Evolutionary conservation across 192 early-diverging fungal species (phyloP).

Genomic region (Entomortierella beljakovae): DNA sequence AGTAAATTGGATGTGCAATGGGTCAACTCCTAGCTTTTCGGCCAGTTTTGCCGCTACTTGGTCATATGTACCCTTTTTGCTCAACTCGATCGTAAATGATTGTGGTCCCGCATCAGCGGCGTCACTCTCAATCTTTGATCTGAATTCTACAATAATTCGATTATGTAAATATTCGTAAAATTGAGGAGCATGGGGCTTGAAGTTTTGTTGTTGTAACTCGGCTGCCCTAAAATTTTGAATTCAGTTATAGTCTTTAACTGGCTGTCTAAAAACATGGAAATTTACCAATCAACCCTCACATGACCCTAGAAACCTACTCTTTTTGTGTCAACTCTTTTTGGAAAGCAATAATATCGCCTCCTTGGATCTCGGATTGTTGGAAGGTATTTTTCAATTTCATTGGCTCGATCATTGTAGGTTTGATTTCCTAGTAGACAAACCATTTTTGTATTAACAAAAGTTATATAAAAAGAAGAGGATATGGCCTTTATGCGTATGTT

Average conservation of each 20-base stretch:
- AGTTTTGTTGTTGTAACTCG: conserved; percentile 55
- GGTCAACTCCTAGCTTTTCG: conserved; percentile 66
- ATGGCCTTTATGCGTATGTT: not conserved
- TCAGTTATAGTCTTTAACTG: not conserved
- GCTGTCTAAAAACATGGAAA: not conserved
- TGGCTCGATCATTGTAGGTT: conserved; percentile 90
- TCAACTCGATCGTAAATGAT: conserved; percentile 63
- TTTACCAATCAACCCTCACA: not conserved
- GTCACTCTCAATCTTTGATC: conserved; percentile 59
- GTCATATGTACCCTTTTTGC: conserved; percentile 77
- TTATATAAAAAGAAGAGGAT: not conserved
- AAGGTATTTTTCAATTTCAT: conserved; percentile 77
- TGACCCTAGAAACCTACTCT: conserved; percentile 46
- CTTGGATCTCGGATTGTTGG: conserved; percentile 82
- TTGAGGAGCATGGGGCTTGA: conserved; percentile 62
- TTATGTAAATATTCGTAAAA: conserved; percentile 85
- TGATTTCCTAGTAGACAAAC: conserved; percentile 78
- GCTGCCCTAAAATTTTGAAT: conserved; percentile 11
- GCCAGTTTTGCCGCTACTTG: conserved; percentile 74
- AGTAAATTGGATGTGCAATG: conserved; percentile 82
- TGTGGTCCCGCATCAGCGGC: conserved; percentile 27
- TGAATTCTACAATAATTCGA: conserved; percentile 80
- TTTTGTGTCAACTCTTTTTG: conserved; percentile 69
- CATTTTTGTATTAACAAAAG: not conserved
- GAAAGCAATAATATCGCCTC: conserved; percentile 94